These are phyloP conservation scores for Lactarius pseudohatsudake DNA, from an alignment of 768 basidiomycete species.

Conservation along the genomic window DNA sequence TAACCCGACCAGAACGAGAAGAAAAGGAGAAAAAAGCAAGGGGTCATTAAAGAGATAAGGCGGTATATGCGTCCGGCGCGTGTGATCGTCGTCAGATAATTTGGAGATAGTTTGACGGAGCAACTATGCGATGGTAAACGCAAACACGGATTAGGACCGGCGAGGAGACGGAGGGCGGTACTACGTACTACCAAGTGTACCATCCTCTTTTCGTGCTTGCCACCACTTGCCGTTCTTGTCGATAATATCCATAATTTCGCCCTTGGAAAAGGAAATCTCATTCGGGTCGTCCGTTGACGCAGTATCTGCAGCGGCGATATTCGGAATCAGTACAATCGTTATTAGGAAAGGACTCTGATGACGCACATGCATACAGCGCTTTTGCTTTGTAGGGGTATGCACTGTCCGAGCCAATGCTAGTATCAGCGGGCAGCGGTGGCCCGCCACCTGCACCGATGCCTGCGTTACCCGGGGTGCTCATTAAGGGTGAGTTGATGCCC, in stretches of 20 bases:
- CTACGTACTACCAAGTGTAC: constrained; percentile 71
- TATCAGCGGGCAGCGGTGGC: constrained; percentile 30
- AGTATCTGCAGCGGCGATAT: constrained; percentile 54
- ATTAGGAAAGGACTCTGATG: constrained; percentile 5
- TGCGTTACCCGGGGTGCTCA: constrained; percentile 56
- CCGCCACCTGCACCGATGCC: constrained; percentile 59
- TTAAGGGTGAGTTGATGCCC: constrained; percentile 62
- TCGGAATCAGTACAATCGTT: neutral
- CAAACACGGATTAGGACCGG: neutral
- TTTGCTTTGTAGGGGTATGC: constrained; percentile 73
- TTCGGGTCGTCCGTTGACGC: constrained; percentile 96
- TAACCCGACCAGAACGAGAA: constrained; percentile 1
- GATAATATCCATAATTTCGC: constrained; percentile 87
- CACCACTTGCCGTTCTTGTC: constrained; percentile 96
- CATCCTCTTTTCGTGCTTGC: constrained; percentile 82
- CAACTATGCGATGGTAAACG: constrained; percentile 47
- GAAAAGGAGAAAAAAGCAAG: neutral
- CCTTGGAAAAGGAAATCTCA: constrained; percentile 91
- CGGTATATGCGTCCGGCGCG: constrained; percentile 22
- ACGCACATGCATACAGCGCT: constrained; percentile 82
- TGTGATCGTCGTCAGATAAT: constrained; percentile 43
- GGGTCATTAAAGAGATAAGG: constrained; percentile 7
- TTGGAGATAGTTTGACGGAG: constrained; percentile 84
- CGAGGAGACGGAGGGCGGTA: constrained; percentile 20
- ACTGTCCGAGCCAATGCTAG: constrained; percentile 37